phyloP scores from a whole-genome alignment of 1,139 yeast genomes.

The Taphrina sp. region DNA sequence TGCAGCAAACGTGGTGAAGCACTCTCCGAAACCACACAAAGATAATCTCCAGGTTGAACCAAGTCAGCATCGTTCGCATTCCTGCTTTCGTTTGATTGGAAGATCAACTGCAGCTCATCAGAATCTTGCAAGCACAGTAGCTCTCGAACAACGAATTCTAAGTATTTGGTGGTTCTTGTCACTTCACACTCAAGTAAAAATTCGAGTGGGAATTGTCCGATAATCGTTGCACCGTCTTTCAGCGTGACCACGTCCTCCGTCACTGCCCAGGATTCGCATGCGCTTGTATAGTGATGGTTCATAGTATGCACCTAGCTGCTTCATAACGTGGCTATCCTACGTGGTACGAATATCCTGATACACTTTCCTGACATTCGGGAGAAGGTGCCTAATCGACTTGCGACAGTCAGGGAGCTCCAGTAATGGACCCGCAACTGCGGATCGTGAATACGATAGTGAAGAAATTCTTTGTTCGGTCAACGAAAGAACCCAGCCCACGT shows the following conservation, averaged over 20 bases:
- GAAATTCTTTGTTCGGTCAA: no score
- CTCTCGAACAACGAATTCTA: conserved; percentile 3
- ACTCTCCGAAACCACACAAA: conserved; percentile 7
- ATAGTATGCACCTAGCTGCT: no score
- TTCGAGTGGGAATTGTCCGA: conserved; percentile 8
- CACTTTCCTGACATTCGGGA: no score
- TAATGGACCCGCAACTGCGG: no score
- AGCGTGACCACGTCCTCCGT: conserved; percentile 2
- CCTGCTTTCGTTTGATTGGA: conserved; percentile 2
- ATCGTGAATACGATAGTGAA: no score
- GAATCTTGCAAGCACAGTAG: conserved; percentile 6
- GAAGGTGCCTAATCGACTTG: no score
- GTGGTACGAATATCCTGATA: no score
- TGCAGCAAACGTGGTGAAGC: conserved; percentile 3
- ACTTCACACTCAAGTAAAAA: conserved; percentile 1
- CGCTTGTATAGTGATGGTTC: background rate
- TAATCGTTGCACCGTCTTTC: background rate
- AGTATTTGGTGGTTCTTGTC: background rate
- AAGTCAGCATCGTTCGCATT: conserved; percentile 3
- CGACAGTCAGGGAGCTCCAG: no score
- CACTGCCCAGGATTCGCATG: conserved; percentile 5
- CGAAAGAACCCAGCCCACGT: no score
- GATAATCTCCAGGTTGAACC: background rate
- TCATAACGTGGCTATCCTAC: no score
- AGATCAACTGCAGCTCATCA: background rate